Conservation (phyloP, 305 asterid species). For the Fraxinus sp. region DNA sequence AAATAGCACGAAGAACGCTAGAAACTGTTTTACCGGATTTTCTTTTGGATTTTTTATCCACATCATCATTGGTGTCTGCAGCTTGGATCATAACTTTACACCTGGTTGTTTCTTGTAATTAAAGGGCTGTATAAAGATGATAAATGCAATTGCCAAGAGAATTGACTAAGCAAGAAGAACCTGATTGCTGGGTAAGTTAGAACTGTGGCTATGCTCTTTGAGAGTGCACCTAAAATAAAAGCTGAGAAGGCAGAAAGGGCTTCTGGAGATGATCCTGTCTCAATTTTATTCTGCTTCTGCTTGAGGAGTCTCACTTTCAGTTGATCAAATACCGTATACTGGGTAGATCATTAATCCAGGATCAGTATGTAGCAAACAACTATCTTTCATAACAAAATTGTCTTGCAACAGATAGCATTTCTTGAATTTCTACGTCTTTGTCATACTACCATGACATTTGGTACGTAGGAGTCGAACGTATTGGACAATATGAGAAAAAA, state of each 20-base stretch:
- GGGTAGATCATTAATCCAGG: constrained; percentile 25
- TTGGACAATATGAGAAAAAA: neutral
- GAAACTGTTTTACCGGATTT: constrained; percentile 55
- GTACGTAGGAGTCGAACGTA: neutral
- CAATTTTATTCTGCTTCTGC: constrained; percentile 38
- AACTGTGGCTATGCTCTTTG: constrained; percentile 86
- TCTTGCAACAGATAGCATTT: neutral
- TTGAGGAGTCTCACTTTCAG: constrained; percentile 60
- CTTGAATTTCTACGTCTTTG: neutral
- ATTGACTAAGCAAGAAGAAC: constrained; percentile 27
- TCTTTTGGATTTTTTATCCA: constrained; percentile 29
- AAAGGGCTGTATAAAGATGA: constrained; percentile 19
- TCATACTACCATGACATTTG: neutral
- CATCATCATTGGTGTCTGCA: constrained; percentile 58
- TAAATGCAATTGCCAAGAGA: neutral
- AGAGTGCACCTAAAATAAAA: constrained; percentile 72
- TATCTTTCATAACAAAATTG: neutral
- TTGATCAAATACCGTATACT: constrained; percentile 92
- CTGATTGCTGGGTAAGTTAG: constrained; percentile 83
- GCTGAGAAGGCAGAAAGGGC: constrained; percentile 88
- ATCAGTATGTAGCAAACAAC: neutral
- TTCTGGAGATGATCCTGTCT: constrained; percentile 46
- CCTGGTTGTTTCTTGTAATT: constrained; percentile 46
- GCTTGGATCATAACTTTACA: constrained; percentile 95
- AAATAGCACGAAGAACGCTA: constrained; percentile 59